Evolutionary conservation across 768 basidiomycete species (phyloP).

Genomic region (Lactarius quietus): DNA sequence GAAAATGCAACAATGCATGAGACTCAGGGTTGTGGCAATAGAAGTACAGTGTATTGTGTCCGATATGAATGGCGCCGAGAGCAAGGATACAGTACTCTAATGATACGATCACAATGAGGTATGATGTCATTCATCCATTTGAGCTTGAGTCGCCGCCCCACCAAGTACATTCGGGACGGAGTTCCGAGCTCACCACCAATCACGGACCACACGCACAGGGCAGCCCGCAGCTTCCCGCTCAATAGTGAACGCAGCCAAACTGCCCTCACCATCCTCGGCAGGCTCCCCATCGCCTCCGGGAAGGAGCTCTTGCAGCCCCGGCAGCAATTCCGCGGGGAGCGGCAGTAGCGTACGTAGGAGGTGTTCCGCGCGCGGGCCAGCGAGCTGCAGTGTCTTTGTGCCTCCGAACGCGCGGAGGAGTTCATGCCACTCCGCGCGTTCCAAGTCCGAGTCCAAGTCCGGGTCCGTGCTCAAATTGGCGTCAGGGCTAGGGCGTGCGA

Average conservation of each 20-base stretch:
- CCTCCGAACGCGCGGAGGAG: not conserved
- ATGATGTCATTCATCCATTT: not conserved
- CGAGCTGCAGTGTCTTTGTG: conserved; percentile 1
- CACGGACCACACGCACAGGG: not conserved
- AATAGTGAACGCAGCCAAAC: not conserved
- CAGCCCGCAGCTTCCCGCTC: not conserved
- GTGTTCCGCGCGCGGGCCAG: not conserved
- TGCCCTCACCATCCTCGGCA: not conserved
- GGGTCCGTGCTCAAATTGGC: no score
- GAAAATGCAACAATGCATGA: not conserved
- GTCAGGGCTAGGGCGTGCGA: not conserved
- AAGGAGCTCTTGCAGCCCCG: conserved; percentile 1
- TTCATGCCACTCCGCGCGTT: not conserved
- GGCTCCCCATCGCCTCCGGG: not conserved
- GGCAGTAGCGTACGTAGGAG: not conserved
- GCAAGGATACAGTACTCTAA: not conserved
- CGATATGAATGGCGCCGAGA: not conserved
- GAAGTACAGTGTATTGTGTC: not conserved
- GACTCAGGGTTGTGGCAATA: not conserved
- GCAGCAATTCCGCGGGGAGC: not conserved
- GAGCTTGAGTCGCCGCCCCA: no score
- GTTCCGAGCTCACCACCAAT: not conserved
- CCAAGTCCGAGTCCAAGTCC: not conserved
- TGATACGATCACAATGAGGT: not conserved
- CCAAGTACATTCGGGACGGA: no score